These are phyloP conservation scores for Gymnopilus junonius DNA, from an alignment of 768 basidiomycete species.

Conservation along the genomic window DNA sequence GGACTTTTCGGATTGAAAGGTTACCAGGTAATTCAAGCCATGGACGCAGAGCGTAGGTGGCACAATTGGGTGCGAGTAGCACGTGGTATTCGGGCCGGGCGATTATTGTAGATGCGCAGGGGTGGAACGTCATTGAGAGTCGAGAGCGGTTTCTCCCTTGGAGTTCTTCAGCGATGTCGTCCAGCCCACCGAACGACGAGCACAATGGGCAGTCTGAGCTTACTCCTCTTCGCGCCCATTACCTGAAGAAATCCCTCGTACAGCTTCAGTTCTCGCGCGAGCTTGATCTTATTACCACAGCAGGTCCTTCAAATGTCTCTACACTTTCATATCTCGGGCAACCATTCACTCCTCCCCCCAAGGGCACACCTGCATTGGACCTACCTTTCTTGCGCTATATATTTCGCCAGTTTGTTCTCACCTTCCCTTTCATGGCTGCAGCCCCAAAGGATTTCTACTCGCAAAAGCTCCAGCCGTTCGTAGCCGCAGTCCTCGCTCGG, in stretches of 20 bases:
- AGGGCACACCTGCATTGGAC: slow-evolving; percentile 61
- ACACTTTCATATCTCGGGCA: slow-evolving; percentile 87
- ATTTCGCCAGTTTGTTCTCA: slow-evolving; percentile 90
- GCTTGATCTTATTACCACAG: slow-evolving; percentile 65
- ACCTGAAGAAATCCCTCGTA: slow-evolving; percentile 95
- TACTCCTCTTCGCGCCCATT: slow-evolving; percentile 92
- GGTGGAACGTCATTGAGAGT: slow-evolving; percentile 47
- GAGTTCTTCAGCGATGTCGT: background rate
- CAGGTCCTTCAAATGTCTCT: slow-evolving; percentile 43
- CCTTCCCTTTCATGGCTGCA: slow-evolving; percentile 92
- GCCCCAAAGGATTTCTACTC: slow-evolving; percentile 94
- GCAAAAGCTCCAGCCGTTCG: slow-evolving; percentile 93
- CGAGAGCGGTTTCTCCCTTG: slow-evolving; percentile 38
- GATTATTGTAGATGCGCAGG: slow-evolving; percentile 46
- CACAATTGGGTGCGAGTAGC: background rate
- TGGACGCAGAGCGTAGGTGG: background rate
- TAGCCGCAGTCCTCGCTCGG: slow-evolving; percentile 79
- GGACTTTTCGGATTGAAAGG: background rate
- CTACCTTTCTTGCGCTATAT: slow-evolving; percentile 89
- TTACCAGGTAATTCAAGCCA: background rate
- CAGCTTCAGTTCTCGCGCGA: slow-evolving; percentile 86
- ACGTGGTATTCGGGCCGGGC: slow-evolving; percentile 41
- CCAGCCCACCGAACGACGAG: slow-evolving; percentile 3
- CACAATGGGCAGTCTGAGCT: slow-evolving; percentile 41
- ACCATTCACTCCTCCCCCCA: slow-evolving; percentile 79